Base-by-base conservation (phyloP, 192 early-diverging fungal genomes). In the Podila verticillata region DNA sequence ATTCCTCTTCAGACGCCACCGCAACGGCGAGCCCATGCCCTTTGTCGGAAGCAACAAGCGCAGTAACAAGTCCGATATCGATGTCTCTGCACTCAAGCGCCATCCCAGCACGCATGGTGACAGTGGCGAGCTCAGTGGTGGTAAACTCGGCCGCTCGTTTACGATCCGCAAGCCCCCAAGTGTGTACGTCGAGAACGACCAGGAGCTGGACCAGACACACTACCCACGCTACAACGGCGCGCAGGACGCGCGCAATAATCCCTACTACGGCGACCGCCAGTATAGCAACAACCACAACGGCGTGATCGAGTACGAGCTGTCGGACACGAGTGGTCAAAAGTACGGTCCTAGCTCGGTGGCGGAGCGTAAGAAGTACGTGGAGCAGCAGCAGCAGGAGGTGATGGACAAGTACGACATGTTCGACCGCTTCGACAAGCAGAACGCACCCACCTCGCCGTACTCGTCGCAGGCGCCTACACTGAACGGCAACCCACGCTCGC, bases 241-340 rank as follows among this genome's bases (percentile, higher is more conserved):
- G 10, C 48, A 24, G 13, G 47, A 68, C 30, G n/a, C 20, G 15
- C 28, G 59, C 31, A 22, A 62, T 22, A 69, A 69, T 36, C 32
- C 32, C 2, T 60, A 60, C 58, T 60, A 60, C 26, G 58, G 58
- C 30, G 58, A 60, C 19, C 28, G 58, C 29, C 15, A 60, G 28
- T 17, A 32, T 32, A 26, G 24, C 67, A 69, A 54, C 68, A 29
- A 54, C 47, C 5, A 28, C 69, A 49, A 30, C 19, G 29, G 20
- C 54, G 61, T 61, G 29, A 57, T 63, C 22, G 75, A 78, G 68
- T 78, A 78, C 58, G 75, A 77, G 56, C 22, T 70, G 69, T 59
- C 59, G 12, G 69, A 71, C 31, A 71, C 69, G 5, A 71, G 69
- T 22, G 47, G 69, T 5, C 59, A 62, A 4, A 31, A 31, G 31